Evolutionary conservation across 192 early-diverging fungal genomes (phyloP).

Genomic region (Dispira parvispora): DNA sequence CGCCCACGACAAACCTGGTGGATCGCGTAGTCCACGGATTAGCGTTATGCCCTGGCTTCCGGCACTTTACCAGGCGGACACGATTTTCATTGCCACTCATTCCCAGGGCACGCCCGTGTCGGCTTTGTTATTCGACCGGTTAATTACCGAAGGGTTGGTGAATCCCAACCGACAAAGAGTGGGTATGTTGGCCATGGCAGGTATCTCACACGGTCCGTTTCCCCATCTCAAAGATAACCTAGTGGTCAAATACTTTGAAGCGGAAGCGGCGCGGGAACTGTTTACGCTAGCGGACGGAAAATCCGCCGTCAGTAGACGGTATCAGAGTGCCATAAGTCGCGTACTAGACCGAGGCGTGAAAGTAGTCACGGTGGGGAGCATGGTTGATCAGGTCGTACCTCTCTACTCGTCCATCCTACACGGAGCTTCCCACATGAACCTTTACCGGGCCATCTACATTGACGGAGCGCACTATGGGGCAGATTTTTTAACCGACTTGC

Average conservation of each 20-base stretch:
- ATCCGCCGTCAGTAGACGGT: conserved; percentile 46
- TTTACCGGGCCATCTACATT: conserved; percentile 84
- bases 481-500: conserved; percentile 74
- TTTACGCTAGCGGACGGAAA: conserved; percentile 86
- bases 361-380: conserved; percentile 61
- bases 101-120: conserved; percentile 88
- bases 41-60: conserved; percentile 11
- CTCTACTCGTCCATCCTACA: conserved; percentile 61
- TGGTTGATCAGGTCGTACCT: conserved; percentile 96
- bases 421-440: conserved; percentile 51
- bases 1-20: neutral
- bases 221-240: conserved; percentile 65
- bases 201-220: conserved; percentile 80
- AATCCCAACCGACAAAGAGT: conserved; percentile 52
- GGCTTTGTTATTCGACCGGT: conserved; percentile 49
- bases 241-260: conserved; percentile 77
- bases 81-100: conserved; percentile 80
- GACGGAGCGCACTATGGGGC: conserved; percentile 63
- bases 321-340: conserved; percentile 45
- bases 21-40: neutral
- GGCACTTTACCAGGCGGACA: conserved; percentile 31
- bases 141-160: conserved; percentile 49
- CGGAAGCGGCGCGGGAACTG: conserved; percentile 76
- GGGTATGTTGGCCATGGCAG: conserved; percentile 80
- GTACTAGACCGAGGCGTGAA: conserved; percentile 52